Evolutionary conservation across 208 protist genomes (phyloP), one percentile per base, ranked within the genome.

Genomic region (Trypanosoma cruzi): DNA sequence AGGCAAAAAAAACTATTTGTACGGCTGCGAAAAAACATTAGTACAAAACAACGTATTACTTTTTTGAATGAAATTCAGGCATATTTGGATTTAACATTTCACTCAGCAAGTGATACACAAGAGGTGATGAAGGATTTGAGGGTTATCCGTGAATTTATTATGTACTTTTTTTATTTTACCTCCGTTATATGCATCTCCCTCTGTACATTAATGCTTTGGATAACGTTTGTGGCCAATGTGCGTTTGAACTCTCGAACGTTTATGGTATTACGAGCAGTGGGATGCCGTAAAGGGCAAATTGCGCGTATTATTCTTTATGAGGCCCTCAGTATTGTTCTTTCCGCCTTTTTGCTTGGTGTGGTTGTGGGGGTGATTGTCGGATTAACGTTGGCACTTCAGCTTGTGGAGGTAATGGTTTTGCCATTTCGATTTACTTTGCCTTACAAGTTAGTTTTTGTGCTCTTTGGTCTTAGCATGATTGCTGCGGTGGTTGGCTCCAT

Each of bases 161-260:
- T 97, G 73, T 72, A 84, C 48, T 98, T 99, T 71, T 99, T 98
- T 77, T 95, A 98, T 73, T 86, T 98, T 52, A 97, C 96, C 52
- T 73, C 96, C 11, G 68, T 84, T 28, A 84, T 99, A 13, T 89
- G 92, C 50, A 81, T 97, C 18, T 73, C 92, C 6, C 67, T 99
- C 4, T 98, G 94, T 62, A 96, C 98, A 62, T 98, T 99, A 73
- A 93, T 99, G 71, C 80, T 99, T 56, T 98, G 94, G 92, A 71
- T 98, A 13, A 98, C 94, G 0, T 99, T 99, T 80, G 90, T 88
- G 32, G 75, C 95, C 0, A 99, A 99, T 64, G 96, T 99, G 52
- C 83, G 87, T 60, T 90, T 98, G 42, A 98, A 98, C 70, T 68
- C 79, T 37, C 99, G 96, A 92, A 85, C 97, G 29, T 96, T 98